phyloP scores from a whole-genome alignment of 768 basidiomycete species.

The Trametes meyenii region DNA sequence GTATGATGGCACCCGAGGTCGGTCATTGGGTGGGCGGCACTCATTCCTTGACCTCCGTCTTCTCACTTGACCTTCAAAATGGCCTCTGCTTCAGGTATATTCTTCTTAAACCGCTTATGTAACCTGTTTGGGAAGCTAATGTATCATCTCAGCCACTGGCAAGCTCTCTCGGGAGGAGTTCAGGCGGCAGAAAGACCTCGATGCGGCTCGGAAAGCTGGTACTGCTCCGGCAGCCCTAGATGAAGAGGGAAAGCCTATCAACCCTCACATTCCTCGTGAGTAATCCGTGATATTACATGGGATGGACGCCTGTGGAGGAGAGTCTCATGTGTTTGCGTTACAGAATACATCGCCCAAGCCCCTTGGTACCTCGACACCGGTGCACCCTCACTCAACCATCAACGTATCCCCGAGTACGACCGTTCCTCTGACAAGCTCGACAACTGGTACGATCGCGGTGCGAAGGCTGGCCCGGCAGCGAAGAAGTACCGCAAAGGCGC shows the following conservation, averaged over 20 bases:
- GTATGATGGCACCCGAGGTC: not conserved
- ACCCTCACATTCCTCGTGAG: constrained; percentile 98
- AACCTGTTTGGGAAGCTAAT: not conserved
- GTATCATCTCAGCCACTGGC: constrained; percentile 47
- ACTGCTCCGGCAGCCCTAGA: constrained; percentile 96
- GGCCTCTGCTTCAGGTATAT: constrained; percentile 26
- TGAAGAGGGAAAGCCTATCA: constrained; percentile 93
- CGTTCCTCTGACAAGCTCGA: constrained; percentile 70
- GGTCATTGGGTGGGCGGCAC: not conserved
- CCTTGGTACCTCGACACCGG: constrained; percentile 99
- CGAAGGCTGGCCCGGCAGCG: constrained; percentile 83
- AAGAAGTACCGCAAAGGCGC: constrained; percentile 98
- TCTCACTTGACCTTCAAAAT: constrained; percentile 10
- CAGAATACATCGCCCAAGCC: constrained; percentile 97
- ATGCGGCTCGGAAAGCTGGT: constrained; percentile 97
- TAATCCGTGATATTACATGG: constrained; percentile 16
- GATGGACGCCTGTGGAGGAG: not conserved
- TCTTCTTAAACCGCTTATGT: not conserved
- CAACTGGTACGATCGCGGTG: constrained; percentile 90
- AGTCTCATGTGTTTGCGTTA: not conserved
- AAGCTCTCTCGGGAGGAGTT: constrained; percentile 96
- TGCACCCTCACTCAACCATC: constrained; percentile 91
- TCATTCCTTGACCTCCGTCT: constrained; percentile 4
- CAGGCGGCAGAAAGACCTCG: constrained; percentile 93
- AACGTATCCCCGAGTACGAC: constrained; percentile 74